Evolutionary conservation across 2,329 filamentous ascomycete genomes (phyloP), one percentile per base, ranked within the genome.

Genomic region (Xenoacremonium recifei): DNA sequence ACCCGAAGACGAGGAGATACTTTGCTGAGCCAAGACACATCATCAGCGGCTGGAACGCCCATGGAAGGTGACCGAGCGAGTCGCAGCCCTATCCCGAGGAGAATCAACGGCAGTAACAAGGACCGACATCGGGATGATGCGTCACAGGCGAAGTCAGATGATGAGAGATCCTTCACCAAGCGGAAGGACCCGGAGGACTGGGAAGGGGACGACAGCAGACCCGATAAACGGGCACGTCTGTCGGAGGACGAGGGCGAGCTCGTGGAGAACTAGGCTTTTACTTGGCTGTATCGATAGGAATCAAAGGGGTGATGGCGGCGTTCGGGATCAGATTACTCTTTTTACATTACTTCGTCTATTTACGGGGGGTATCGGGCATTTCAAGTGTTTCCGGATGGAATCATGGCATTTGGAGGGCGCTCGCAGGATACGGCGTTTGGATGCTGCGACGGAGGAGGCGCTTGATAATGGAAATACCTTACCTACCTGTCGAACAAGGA

Each of bases 201-300:
- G 3, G 42, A 55, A 11, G 47, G 45, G 0, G 58, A 62, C 3
- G 66, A 66, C 23, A 64, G 59, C 18, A 60, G 65, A 18, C 65
- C 66, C 2, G 64, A 67, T 47, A 76, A 76, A 46, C 63, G 70
- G n/a, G 65, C 64, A 35, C 65, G 66, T 37, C 57, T 72, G 20
- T 74, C 70, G 1, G 69, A 73, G 40, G 72, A 76, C 36, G 72
- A 76, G 44, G 73, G 73, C 21, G 73, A 76, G 50, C 64, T 75
- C 27, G 53, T 67, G 21, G 67, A 70, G 44, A 61, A 64, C 25
- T 64, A 42, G 47, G 25, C n/a, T 18, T 27, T 27, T 27, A 9
- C 9, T 13, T 27, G 7, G 23, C 23, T 27, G 7, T 7, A 7
- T 27, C 13, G 23, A 7, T 27, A 27, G 9, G 23, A 27, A 13